Percentiles rank a stretch among this genome's conserved stretches.
phyloP scores from a whole-genome alignment of 306 rosid genomes.

The Casuarina glauca region DNA sequence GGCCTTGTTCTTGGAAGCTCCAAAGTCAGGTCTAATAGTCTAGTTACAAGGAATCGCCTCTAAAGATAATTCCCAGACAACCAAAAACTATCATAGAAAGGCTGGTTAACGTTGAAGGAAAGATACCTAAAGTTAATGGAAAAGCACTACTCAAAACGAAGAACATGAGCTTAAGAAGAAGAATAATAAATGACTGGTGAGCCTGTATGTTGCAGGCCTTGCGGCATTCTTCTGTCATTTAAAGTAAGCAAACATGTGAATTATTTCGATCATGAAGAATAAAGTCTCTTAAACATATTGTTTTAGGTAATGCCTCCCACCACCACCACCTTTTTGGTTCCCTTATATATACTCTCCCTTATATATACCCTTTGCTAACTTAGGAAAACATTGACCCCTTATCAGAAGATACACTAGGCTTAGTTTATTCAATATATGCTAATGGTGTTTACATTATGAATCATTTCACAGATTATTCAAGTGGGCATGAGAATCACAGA shows the following conservation, averaged over 20 bases:
- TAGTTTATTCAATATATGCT: slow-evolving; percentile 7
- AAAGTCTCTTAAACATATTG: not conserved
- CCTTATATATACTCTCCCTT: no score
- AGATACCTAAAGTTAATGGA: not conserved
- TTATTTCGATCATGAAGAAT: not conserved
- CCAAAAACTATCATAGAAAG: not conserved
- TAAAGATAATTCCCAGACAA: not conserved
- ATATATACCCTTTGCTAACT: not conserved
- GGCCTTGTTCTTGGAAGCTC: no score
- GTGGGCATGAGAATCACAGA: slow-evolving; percentile 30
- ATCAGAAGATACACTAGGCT: slow-evolving; percentile 9
- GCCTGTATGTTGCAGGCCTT: no score
- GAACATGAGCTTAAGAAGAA: not conserved
- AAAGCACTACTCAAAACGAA: not conserved
- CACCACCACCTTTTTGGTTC: not conserved
- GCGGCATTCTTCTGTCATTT: not conserved
- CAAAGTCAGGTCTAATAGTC: not conserved
- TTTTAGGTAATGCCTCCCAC: not conserved
- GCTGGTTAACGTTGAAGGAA: not conserved
- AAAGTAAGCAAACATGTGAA: not conserved
- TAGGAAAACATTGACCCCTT: slow-evolving; percentile 5
- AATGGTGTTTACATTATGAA: slow-evolving; percentile 13
- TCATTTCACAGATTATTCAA: slow-evolving; percentile 22
- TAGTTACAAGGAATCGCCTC: not conserved
- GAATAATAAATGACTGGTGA: not conserved